Conservation (phyloP, 805 yeast species). For the Wickerhamomyces bovis region DNA sequence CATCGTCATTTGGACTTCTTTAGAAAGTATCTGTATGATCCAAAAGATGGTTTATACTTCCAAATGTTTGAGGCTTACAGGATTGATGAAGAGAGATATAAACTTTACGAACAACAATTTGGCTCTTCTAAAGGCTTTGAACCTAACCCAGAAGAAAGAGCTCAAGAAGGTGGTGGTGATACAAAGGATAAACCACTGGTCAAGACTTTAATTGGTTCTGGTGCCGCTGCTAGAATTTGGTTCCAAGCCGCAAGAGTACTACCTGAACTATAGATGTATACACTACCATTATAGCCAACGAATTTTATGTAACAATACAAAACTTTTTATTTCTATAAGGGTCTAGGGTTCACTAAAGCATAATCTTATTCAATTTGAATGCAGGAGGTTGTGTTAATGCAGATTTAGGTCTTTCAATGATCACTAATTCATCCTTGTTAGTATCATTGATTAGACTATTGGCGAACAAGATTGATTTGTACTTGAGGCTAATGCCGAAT, state of each 20-base stretch:
- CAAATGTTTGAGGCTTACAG: conserved; percentile 54
- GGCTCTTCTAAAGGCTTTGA: conserved; percentile 48
- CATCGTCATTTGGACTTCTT: conserved; percentile 51
- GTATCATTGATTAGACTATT: conserved; percentile 42
- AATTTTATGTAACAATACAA: background rate
- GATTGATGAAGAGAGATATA: conserved; percentile 44
- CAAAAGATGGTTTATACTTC: conserved; percentile 51
- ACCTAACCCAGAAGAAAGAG: conserved; percentile 47
- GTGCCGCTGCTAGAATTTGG: conserved; percentile 63
- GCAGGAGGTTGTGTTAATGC: conserved; percentile 56
- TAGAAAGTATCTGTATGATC: conserved; percentile 51
- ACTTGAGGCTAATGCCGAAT: conserved; percentile 73
- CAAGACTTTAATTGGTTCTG: conserved; percentile 56
- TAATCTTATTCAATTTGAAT: conserved; percentile 53
- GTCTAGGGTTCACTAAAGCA: conserved; percentile 28
- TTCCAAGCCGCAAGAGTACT: conserved; percentile 59
- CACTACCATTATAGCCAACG: background rate
- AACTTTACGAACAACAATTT: conserved; percentile 45
- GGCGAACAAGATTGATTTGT: conserved; percentile 63
- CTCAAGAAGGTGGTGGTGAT: conserved; percentile 32
- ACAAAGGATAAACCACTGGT: conserved; percentile 31
- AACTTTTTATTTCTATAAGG: background rate
- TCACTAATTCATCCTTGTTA: conserved; percentile 42
- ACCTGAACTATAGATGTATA: conserved; percentile 24
- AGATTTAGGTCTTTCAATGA: conserved; percentile 71